These are phyloP conservation scores for Blastobotrys chiropterorum DNA, from an alignment of 805 yeast species.

Conservation along the genomic window DNA sequence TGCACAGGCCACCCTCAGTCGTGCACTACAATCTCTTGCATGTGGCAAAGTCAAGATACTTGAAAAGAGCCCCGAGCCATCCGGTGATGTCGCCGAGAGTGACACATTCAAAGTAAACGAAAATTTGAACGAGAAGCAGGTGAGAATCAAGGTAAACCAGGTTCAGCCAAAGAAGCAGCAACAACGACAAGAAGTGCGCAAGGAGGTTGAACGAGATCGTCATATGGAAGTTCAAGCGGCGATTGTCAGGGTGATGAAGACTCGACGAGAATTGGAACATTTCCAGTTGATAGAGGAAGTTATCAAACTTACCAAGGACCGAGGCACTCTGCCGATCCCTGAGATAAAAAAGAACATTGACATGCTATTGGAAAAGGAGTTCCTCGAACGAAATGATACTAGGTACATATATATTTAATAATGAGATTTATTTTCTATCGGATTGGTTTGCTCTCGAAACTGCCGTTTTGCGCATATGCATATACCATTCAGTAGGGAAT, in stretches of 20 bases:
- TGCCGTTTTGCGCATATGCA: too few relatives aligned
- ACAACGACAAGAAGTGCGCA: constrained; percentile 19
- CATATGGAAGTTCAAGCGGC: constrained; percentile 31
- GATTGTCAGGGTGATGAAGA: constrained; percentile 29
- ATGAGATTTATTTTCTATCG: too few relatives aligned
- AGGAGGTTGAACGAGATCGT: constrained; percentile 26
- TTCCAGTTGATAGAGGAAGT: constrained; percentile 25
- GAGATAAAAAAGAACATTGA: constrained; percentile 30
- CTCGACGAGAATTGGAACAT: constrained; percentile 22
- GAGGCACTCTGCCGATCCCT: constrained; percentile 25
- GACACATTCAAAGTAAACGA: constrained; percentile 24
- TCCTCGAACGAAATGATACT: constrained; percentile 18
- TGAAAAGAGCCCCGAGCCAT: constrained; percentile 18
- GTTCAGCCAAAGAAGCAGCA: constrained; percentile 20
- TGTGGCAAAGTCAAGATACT: constrained; percentile 23
- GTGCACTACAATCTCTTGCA: constrained; percentile 24
- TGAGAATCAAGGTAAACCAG: constrained; percentile 24
- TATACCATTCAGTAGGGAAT: too few relatives aligned
- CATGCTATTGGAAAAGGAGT: constrained; percentile 25
- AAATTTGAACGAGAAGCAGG: constrained; percentile 19
- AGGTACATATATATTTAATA: constrained; percentile 9
- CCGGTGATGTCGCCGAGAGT: constrained; percentile 14
- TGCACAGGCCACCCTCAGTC: constrained; percentile 13
- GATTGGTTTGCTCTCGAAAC: too few relatives aligned
- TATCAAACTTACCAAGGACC: constrained; percentile 23